These are phyloP conservation scores for Gilbertella persicaria DNA, from an alignment of 371 early-diverging fungal species.

Conservation along the genomic window DNA sequence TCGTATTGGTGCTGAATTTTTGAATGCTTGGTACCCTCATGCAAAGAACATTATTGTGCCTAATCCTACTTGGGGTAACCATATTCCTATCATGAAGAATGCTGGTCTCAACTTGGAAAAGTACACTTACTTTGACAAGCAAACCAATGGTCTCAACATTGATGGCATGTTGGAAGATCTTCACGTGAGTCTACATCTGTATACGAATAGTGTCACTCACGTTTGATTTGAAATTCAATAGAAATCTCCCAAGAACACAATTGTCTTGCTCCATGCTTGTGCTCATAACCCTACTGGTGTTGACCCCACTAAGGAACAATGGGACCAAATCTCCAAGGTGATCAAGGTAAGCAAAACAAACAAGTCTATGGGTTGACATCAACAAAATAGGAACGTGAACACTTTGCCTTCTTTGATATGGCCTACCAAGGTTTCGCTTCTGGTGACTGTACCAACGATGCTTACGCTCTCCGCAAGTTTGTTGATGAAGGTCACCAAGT, in stretches of 20 bases:
- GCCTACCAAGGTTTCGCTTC: conserved; percentile 99
- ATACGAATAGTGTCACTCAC: background rate
- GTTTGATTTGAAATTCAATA: conserved; percentile 22
- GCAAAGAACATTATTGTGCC: conserved; percentile 93
- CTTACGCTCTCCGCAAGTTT: conserved; percentile 94
- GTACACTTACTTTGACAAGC: conserved; percentile 95
- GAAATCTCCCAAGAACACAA: conserved; percentile 84
- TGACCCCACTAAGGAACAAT: conserved; percentile 92
- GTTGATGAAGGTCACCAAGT: conserved; percentile 79
- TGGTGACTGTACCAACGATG: conserved; percentile 89
- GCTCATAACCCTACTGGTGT: conserved; percentile 99
- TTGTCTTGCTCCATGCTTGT: conserved; percentile 96
- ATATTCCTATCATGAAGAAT: conserved; percentile 91
- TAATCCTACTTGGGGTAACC: conserved; percentile 98
- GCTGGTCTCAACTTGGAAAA: conserved; percentile 83
- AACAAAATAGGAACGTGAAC: conserved; percentile 62
- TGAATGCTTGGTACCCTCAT: conserved; percentile 79
- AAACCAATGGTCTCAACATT: conserved; percentile 93
- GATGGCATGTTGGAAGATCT: conserved; percentile 87
- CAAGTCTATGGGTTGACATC: background rate
- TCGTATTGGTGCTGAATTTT: conserved; percentile 92
- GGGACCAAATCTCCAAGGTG: conserved; percentile 85
- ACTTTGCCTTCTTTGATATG: conserved; percentile 97
- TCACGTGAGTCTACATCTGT: conserved; percentile 22
- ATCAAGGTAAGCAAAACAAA: conserved; percentile 55